Evolutionary conservation across 306 rosid genomes (phyloP).

Genomic region (Cercis canadensis): DNA sequence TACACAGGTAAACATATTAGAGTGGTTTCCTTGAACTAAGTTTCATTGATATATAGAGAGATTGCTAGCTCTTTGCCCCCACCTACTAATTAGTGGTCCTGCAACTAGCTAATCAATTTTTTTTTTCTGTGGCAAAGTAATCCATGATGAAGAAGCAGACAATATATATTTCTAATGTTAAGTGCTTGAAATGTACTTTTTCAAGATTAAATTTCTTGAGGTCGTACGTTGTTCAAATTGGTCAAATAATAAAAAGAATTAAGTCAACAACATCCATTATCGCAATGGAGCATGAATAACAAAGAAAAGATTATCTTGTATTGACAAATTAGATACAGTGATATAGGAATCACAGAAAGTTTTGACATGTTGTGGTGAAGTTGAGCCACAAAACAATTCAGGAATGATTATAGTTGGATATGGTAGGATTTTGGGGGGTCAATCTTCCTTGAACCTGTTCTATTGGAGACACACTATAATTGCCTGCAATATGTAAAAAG

Average conservation of each 20-base stretch:
- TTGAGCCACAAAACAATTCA: slow-evolving; percentile 45
- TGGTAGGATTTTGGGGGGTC: slow-evolving; percentile 73
- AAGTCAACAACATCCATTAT: slow-evolving; percentile 42
- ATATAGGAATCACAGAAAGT: slow-evolving; percentile 23
- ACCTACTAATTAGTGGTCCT: slow-evolving; percentile 45
- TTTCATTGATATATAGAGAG: neutral
- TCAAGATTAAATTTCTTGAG: slow-evolving; percentile 29
- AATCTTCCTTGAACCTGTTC: slow-evolving; percentile 26
- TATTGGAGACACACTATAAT: slow-evolving; percentile 37
- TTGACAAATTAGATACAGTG: slow-evolving; percentile 50
- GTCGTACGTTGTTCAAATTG: slow-evolving; percentile 18
- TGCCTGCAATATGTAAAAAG: slow-evolving; percentile 38
- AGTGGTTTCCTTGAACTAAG: neutral
- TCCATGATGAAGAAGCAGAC: slow-evolving; percentile 26
- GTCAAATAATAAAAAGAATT: slow-evolving; percentile 39
- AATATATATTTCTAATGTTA: slow-evolving; percentile 26
- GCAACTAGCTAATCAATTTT: slow-evolving; percentile 29
- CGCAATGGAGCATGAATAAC: slow-evolving; percentile 37
- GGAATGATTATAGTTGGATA: slow-evolving; percentile 64
- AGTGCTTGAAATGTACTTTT: slow-evolving; percentile 20
- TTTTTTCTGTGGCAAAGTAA: slow-evolving; percentile 11
- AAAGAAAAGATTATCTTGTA: slow-evolving; percentile 33
- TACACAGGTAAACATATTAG: no score
- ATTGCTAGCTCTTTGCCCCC: slow-evolving; percentile 30
- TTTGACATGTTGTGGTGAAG: slow-evolving; percentile 29